Percentiles rank a stretch among this genome's conserved stretches.
phyloP scores from a whole-genome alignment of 495 filamentous ascomycete genomes.

The Lentithecium fluviatile region DNA sequence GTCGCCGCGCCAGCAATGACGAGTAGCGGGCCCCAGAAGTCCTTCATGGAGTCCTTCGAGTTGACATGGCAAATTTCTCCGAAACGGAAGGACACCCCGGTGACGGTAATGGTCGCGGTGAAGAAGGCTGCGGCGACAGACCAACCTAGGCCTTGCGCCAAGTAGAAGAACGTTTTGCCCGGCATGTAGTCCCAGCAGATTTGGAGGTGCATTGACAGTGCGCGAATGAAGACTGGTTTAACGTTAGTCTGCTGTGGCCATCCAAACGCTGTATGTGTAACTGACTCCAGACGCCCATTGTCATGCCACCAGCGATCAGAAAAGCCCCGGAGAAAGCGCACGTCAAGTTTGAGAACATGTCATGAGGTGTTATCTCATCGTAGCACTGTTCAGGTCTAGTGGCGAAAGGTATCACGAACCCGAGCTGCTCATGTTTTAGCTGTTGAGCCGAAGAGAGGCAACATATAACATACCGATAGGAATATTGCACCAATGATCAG shows the following conservation, averaged over 20 bases:
- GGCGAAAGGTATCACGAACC: conserved; percentile 87
- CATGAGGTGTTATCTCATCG: conserved; percentile 87
- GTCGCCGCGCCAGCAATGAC: conserved; percentile 73
- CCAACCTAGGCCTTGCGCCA: conserved; percentile 77
- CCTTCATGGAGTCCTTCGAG: conserved; percentile 70
- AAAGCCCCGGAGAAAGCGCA: conserved; percentile 90
- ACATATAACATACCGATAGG: conserved; percentile 64
- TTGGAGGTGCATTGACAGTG: conserved; percentile 90
- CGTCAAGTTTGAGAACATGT: conserved; percentile 76
- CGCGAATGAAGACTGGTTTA: conserved; percentile 71
- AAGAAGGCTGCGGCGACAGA: conserved; percentile 73
- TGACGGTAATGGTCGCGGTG: conserved; percentile 71
- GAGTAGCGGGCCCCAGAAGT: conserved; percentile 89
- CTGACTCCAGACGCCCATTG: conserved; percentile 76
- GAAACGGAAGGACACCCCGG: conserved; percentile 92
- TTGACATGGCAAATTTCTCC: conserved; percentile 92
- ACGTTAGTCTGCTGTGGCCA: background rate
- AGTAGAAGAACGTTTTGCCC: conserved; percentile 87
- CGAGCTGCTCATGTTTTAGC: conserved; percentile 54
- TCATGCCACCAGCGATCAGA: conserved; percentile 79
- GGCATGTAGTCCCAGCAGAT: conserved; percentile 96
- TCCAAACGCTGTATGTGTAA: background rate
- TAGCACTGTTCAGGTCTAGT: conserved; percentile 78
- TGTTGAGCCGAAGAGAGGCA: background rate
- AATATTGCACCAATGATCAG: conserved; percentile 70